These are phyloP conservation scores for Meira miltonrushii DNA, from an alignment of 1,284 basidiomycete genomes.

Conservation along the genomic window DNA sequence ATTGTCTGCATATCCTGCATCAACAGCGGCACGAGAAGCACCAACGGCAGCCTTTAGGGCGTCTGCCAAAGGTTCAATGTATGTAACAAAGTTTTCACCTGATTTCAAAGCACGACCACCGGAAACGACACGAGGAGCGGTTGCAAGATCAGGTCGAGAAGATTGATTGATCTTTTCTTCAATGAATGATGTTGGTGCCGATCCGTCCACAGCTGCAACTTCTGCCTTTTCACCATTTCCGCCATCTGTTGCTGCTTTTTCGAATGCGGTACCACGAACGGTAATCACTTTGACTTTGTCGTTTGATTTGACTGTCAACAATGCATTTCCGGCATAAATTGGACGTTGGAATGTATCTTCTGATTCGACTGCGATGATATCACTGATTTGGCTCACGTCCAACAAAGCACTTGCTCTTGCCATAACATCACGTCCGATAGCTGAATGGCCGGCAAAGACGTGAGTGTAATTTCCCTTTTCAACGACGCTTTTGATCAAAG, in stretches of 20 bases:
- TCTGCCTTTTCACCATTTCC: slow-evolving; percentile 63
- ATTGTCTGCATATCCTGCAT: slow-evolving; percentile 97
- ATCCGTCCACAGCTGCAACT: slow-evolving; percentile 56
- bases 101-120: slow-evolving; percentile 94
- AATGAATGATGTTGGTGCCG: slow-evolving; percentile 62
- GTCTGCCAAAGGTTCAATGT: slow-evolving; percentile 89
- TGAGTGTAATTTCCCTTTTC: slow-evolving; percentile 66
- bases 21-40: slow-evolving; percentile 93
- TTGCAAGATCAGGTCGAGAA: slow-evolving; percentile 84
- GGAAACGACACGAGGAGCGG: slow-evolving; percentile 82
- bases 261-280: slow-evolving; percentile 88
- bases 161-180: slow-evolving; percentile 82
- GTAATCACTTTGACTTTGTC: slow-evolving; percentile 89
- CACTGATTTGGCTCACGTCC: slow-evolving; percentile 68
- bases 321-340: slow-evolving; percentile 97
- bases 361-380: slow-evolving; percentile 79
- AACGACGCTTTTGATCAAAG: slow-evolving; percentile 57
- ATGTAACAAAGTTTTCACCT: slow-evolving; percentile 81
- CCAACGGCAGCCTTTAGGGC: slow-evolving; percentile 90
- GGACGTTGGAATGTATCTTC: slow-evolving; percentile 81
- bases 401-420: slow-evolving; percentile 83
- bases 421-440: slow-evolving; percentile 68
- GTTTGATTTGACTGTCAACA: slow-evolving; percentile 79
- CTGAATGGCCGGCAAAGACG: slow-evolving; percentile 74
- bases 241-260: slow-evolving; percentile 59